Base-by-base conservation (phyloP, 1,284 basidiomycete genomes). In the Ceratobasidium sp. region DNA sequence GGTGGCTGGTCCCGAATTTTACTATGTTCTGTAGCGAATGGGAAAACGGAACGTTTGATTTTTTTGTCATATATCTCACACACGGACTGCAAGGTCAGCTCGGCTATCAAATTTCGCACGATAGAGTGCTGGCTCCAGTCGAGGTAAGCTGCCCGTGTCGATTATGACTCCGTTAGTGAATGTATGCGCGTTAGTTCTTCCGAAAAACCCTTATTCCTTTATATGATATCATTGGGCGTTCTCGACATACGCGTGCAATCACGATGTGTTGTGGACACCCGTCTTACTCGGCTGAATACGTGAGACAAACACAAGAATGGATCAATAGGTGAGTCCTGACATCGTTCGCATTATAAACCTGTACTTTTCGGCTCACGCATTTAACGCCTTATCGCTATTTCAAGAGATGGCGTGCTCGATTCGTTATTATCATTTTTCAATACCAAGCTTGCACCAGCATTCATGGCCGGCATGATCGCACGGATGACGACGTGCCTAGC, bases 1-100 rank as follows among this genome's bases (percentile, higher is more conserved):
- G n/a, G n/a, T n/a, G n/a, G n/a, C n/a, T n/a, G n/a, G n/a, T n/a
- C 11, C 16, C 16, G 16, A 6, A 6, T 46, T 4, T n/a, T 46
- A 4, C 5, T 14, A 4, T 4, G 16, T 21, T 5, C 16, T n/a
- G 42, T n/a, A 46, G 42, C 19, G 4, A 4, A 4, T 56, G 54
- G 54, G 21, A 42, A 9, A 11, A 14, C 4, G 21, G 21, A 8
- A 33, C 54, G 13, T 56, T 41, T 13, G 23, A 41, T 11, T 19
- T 56, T 2, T 41, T 56, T n/a, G 30, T 56, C 33, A 36, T 56
- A 33, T 56, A 56, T 41, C 4, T 56, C 54, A 56, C 54, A 11
- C 54, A 56, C 36, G 54, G 54, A 2, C 30, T 56, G 1, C 41
- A 29, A 9, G 36, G 39, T 19, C 8, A 13, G 8, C 36, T 19